A percentile compares a stretch with the other conserved stretches of the same genome.
These are phyloP conservation scores for Xylaria sp. DNA, from an alignment of 495 filamentous ascomycete genomes.

Conservation along the genomic window DNA sequence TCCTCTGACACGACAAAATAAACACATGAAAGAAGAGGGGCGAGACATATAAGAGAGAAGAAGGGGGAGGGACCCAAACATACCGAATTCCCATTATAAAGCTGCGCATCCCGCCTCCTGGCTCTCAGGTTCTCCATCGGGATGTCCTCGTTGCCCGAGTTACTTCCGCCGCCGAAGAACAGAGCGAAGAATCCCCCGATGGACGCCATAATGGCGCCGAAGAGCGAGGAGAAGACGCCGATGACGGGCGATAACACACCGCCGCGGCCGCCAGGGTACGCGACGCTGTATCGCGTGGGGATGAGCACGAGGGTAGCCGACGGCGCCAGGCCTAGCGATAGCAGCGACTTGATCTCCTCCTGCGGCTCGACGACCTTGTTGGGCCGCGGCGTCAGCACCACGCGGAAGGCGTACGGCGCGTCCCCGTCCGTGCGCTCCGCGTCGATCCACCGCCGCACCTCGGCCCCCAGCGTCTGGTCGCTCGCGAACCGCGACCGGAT, in stretches of 20 bases:
- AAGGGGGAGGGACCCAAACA: conserved; percentile 32
- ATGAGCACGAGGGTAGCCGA: conserved; percentile 85
- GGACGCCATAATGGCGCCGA: conserved; percentile 52
- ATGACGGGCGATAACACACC: conserved; percentile 49
- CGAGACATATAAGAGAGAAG: neutral
- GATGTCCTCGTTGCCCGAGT: conserved; percentile 14
- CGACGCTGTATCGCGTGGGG: conserved; percentile 67
- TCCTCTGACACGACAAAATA: neutral
- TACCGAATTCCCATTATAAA: conserved; percentile 92
- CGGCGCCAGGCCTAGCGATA: conserved; percentile 72
- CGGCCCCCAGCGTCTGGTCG: conserved; percentile 64
- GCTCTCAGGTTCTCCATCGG: conserved; percentile 26
- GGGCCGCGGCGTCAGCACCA: conserved; percentile 79
- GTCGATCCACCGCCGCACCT: conserved; percentile 83
- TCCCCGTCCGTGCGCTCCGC: conserved; percentile 46
- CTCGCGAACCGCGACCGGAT: conserved; percentile 75
- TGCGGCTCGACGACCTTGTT: conserved; percentile 72
- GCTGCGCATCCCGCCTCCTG: conserved; percentile 60
- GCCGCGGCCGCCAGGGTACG: conserved; percentile 55
- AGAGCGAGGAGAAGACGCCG: conserved; percentile 61
- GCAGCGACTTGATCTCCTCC: conserved; percentile 74
- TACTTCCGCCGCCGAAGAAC: conserved; percentile 40
- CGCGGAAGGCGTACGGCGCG: conserved; percentile 79
- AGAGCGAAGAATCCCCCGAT: conserved; percentile 38
- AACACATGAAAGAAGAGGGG: neutral